Base-by-base conservation (phyloP, 495 filamentous ascomycete genomes). In the Cercophora scortea region DNA sequence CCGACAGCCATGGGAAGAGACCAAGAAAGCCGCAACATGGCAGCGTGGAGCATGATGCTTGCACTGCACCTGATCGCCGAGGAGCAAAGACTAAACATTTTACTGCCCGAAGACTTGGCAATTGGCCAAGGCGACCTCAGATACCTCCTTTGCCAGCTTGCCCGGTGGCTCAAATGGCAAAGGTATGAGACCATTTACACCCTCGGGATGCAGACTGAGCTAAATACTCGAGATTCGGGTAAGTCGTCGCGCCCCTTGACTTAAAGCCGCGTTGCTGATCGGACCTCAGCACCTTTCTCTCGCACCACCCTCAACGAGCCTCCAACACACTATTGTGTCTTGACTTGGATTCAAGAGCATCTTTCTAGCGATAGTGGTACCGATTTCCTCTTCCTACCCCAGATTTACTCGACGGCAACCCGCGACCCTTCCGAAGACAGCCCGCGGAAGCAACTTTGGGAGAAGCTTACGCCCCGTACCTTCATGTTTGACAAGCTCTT, bases 31-130 rank as follows among this genome's bases (percentile, higher is more conserved):
- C 79, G 85, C 33, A 76, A 77, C 17, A 78, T 73, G 47, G 77
- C 80, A 33, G 72, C 89, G 39, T 79, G 80, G 53, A 84, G 82
- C 45, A 73, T 92, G 2, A 71, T 96, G 9, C 72, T 93, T 46
- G 83, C 81, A 12, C 76, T 98, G 18, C 94, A 97, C 65, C 77
- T 97, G 7, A 65, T 95, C 4, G 75, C 86, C 2, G 92, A 98
- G 63, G 93, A 98, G 59, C 80, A 87, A 55, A 96, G 94, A 62
- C 80, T 98, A 6, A 83, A 88, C 45, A 80, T 82, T 32, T 76
- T 82, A 16, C 72, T 80, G 18, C 71, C 75, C 0, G 78, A 86
- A 52, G 71, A 75, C 47, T 73, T 77, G 8, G 74, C 73, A 39
- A 68, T 72, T 42, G 70, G 79, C 33, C 58, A 71, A 32, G 67